Evolutionary conservation across 495 filamentous ascomycete species (phyloP), one percentile per base, ranked within the genome.

Genomic region (Penicillium steckii): DNA sequence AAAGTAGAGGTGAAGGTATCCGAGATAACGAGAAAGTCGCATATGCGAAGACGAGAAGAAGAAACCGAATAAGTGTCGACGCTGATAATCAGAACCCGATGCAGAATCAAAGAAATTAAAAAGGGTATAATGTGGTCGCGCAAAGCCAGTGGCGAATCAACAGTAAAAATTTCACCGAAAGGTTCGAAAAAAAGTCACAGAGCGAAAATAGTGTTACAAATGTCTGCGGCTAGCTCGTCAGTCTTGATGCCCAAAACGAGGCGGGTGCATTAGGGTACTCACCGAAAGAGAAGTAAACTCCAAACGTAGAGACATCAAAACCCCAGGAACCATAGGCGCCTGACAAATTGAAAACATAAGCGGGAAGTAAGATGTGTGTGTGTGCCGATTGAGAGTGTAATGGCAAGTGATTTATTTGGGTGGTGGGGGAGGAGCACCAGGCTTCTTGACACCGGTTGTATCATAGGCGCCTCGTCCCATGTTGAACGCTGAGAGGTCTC

Each of bases 381-480:
- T 37, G 33, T 48, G 40, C 47, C 27, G 47, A 46, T 56, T 35
- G 22, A 59, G 55, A 47, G 52, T 50, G 53, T 54, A 52, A 23
- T 46, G 33, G 35, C 21, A 13, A 44, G 61, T 46, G 50, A 64
- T 68, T n/a, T 63, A 69, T 59, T 67, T 71, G 23, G 68, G 70
- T 42, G 66, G 67, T 48, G 68, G 70, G 53, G 73, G 75, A 51
- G 79, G 79, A 60, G 74, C 74, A 48, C 77, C 73, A 38, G 80
- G 80, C 66, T 81, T 81, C 62, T 80, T 76, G 17, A 81, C 75
- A 19, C 80, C 80, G 3, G 80, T 83, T 47, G 80, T 83, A 54
- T 83, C 80, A 56, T 83, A 83, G 57, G 77, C 78, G 46, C 80
- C 80, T 44, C 80, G 76, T 56, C 80, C 80, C 80, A 83, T 82